A percentile compares a stretch with the other conserved stretches of the same genome.
phyloP scores from a whole-genome alignment of 495 filamentous ascomycete genomes.

The Penicillium crystallinum region DNA sequence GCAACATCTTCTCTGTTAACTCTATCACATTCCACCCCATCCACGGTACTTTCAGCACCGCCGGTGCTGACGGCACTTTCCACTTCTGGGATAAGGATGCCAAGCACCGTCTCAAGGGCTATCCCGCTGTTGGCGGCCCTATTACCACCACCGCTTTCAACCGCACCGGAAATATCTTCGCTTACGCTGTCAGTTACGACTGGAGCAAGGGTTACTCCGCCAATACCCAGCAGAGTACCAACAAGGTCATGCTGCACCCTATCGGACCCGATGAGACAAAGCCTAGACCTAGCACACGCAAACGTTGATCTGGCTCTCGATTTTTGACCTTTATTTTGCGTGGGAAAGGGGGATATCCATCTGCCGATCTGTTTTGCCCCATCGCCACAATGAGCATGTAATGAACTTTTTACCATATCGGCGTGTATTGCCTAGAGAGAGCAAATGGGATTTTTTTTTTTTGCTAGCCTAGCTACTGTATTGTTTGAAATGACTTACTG shows the following conservation, averaged over 20 bases:
- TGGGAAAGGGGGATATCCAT: neutral
- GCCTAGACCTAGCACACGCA: conserved; percentile 65
- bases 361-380: conserved; percentile 8
- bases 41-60: conserved; percentile 86
- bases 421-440: conserved; percentile 21
- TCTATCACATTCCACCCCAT: conserved; percentile 83
- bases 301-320: conserved; percentile 48
- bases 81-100: conserved; percentile 89
- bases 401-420: conserved; percentile 24
- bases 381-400: conserved; percentile 29
- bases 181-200: conserved; percentile 89
- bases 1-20: conserved; percentile 86
- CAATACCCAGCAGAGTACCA: conserved; percentile 64
- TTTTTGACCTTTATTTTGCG: neutral
- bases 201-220: conserved; percentile 84
- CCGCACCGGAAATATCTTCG: conserved; percentile 71
- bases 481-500: neutral
- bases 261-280: conserved; percentile 75
- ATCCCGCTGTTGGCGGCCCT: conserved; percentile 75
- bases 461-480: neutral
- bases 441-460: conserved; percentile 17
- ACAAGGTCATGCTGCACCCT: conserved; percentile 84
- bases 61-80: conserved; percentile 83
- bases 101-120: conserved; percentile 81
- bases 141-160: conserved; percentile 79